Percentiles rank a stretch among this genome's conserved stretches.
Evolutionary conservation across 2,329 filamentous ascomycete species (phyloP).

Genomic region (Biscogniauxia sp.): DNA sequence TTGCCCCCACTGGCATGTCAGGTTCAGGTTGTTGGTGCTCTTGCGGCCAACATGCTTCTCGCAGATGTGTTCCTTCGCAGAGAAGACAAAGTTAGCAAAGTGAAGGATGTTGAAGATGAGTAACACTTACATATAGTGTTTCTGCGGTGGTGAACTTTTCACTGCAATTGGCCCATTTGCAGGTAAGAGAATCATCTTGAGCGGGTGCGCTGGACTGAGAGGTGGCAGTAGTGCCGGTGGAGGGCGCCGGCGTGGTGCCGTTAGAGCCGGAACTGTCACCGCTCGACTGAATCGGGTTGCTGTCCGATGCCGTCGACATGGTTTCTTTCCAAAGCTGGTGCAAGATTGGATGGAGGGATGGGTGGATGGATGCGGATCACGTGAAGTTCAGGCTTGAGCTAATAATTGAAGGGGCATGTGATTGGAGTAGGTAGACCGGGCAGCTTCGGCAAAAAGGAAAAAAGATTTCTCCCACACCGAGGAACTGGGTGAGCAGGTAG

Average conservation of each 20-base stretch:
- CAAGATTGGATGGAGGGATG: slow-evolving; percentile 1
- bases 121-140: slow-evolving; percentile 55
- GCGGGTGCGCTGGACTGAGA: slow-evolving; percentile 39
- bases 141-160: slow-evolving; percentile 59
- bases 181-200: slow-evolving; percentile 55
- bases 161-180: slow-evolving; percentile 59
- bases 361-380: slow-evolving; percentile 7
- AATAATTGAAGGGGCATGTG: too few species aligned
- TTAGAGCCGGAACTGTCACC: slow-evolving; percentile 46
- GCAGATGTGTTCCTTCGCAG: slow-evolving; percentile 84
- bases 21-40: slow-evolving; percentile 96
- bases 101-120: neutral
- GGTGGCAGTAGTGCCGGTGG: slow-evolving; percentile 46
- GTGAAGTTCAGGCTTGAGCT: too few species aligned
- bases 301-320: slow-evolving; percentile 30
- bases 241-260: slow-evolving; percentile 52
- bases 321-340: too few species aligned
- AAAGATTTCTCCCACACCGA: slow-evolving; percentile 3
- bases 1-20: slow-evolving; percentile 95
- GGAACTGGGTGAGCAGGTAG: neutral
- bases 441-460: neutral
- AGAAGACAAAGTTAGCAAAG: neutral
- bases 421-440: neutral
- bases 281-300: slow-evolving; percentile 26
- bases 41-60: slow-evolving; percentile 98